phyloP scores from a whole-genome alignment of 1,284 basidiomycete genomes.

The Leucoagaricus sp. region DNA sequence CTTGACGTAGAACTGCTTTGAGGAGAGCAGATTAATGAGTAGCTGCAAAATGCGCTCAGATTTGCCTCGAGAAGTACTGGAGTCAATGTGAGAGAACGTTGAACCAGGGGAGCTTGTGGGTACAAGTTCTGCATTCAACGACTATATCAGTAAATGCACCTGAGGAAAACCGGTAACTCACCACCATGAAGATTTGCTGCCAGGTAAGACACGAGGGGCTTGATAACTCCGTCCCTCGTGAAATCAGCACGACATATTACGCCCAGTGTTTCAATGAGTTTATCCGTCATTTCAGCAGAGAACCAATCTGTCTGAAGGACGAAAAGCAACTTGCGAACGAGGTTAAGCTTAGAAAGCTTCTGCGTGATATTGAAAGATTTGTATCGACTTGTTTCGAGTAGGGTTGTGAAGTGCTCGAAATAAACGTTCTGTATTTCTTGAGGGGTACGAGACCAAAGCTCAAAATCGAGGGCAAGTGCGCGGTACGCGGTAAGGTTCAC shows the following conservation, averaged over 20 bases:
- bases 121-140: constrained; percentile 24
- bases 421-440: constrained; percentile 75
- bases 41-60: constrained; percentile 63
- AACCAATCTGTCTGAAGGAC: constrained; percentile 81
- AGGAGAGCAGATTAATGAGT: constrained; percentile 58
- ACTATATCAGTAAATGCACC: constrained; percentile 11
- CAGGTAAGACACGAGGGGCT: constrained; percentile 83
- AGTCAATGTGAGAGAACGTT: constrained; percentile 53
- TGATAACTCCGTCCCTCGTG: constrained; percentile 73
- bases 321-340: constrained; percentile 81
- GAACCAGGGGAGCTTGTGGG: constrained; percentile 54
- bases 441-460: constrained; percentile 81
- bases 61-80: constrained; percentile 48
- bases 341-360: constrained; percentile 66
- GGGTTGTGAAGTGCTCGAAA: constrained; percentile 77
- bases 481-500: constrained; percentile 84
- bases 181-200: constrained; percentile 82
- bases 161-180: constrained; percentile 25
- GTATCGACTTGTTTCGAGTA: constrained; percentile 73
- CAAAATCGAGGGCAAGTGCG: constrained; percentile 85
- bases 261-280: constrained; percentile 61
- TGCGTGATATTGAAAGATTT: constrained; percentile 74
- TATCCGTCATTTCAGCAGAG: constrained; percentile 49
- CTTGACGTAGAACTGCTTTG: constrained; percentile 54
- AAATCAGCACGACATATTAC: constrained; percentile 63